Base-by-base conservation (phyloP, 2,329 filamentous ascomycete genomes). In the Aspergillus sergii region DNA sequence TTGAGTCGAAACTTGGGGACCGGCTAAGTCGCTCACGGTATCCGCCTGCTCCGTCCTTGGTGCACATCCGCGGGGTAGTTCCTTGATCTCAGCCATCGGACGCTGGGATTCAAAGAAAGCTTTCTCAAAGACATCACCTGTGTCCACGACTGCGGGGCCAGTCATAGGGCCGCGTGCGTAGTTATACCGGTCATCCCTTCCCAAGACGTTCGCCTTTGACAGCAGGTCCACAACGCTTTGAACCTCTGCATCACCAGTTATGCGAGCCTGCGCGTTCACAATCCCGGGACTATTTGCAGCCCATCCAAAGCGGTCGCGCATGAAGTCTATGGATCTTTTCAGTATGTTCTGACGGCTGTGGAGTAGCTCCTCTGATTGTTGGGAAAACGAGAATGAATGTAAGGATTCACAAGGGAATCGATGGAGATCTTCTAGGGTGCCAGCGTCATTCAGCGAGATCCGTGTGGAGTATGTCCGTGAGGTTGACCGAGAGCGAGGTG, bases 341-440 rank as follows among this genome's bases (percentile, higher is more conserved):
- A 99, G 78, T 39, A 97, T 91, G 82, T 93, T 96, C 76, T 98
- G 94, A 60, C 95, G 90, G 76, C 88, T 97, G 76, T 97, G 92
- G 61, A 98, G 85, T 66, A 93, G 89, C 66, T 98, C 94, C 73
- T 97, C 94, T 3, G 94, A 94, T 78, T 97, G 94, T 70, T 96
- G 92, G 46, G 95, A 93, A 78, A 99, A 99, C 14, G 94, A 98
- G 81, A 99, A 99, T 1, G 95, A 99, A 79, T 99, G 95, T 54
- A 99, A 83, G 7, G 95, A 99, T 76, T 99, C 95, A 70, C 92
- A 93, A 1, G 95, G 94, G 75, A 99, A 99, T 57, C 94, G 90
- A 53, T 89, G 90, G 53, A 99, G 86, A 75, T 99, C 95, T 81
- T 98, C 95, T 48, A 91, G 72, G 8, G 81, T 87, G 28, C 93